These are phyloP conservation scores for Persicaria tinctoria DNA, from an alignment of 148 eudicot species.

Conservation along the genomic window DNA sequence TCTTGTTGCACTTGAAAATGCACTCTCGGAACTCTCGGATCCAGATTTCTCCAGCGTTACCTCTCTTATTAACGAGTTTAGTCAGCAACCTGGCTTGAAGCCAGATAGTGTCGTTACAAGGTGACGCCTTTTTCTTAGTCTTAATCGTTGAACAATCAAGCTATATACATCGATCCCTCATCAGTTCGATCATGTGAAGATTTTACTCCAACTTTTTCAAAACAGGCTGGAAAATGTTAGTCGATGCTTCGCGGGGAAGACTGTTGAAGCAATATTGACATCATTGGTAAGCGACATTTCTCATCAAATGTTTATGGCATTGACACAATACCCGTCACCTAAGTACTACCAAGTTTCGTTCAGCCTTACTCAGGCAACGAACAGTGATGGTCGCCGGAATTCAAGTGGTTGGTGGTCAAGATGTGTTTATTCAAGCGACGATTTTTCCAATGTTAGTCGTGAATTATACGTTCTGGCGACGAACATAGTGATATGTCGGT, in stretches of 20 bases:
- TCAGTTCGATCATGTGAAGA: too few species aligned
- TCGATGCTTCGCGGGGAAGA: conserved; percentile 22
- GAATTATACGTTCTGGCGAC: too few species aligned
- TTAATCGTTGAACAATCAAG: neutral
- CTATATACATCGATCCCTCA: too few species aligned
- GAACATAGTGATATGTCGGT: too few species aligned
- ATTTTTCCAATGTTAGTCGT: too few species aligned
- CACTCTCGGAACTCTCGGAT: neutral
- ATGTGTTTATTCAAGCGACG: too few species aligned
- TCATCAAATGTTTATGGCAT: too few species aligned
- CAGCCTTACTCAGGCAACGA: too few species aligned
- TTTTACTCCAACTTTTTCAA: neutral
- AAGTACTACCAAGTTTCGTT: too few species aligned
- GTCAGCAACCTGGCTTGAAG: neutral
- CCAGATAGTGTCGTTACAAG: neutral
- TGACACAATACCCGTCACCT: too few species aligned
- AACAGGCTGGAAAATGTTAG: conserved; percentile 19
- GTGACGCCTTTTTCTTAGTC: neutral
- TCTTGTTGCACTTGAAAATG: conserved; percentile 21
- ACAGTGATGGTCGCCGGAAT: too few species aligned
- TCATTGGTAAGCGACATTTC: conserved; percentile 17
- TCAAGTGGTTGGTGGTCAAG: too few species aligned
- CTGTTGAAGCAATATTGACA: conserved; percentile 26
- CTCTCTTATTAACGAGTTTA: conserved; percentile 12
- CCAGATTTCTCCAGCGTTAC: conserved; percentile 10